Evolutionary conservation across 2,329 filamentous ascomycete species (phyloP).

Genomic region (Verticillium nubilum): DNA sequence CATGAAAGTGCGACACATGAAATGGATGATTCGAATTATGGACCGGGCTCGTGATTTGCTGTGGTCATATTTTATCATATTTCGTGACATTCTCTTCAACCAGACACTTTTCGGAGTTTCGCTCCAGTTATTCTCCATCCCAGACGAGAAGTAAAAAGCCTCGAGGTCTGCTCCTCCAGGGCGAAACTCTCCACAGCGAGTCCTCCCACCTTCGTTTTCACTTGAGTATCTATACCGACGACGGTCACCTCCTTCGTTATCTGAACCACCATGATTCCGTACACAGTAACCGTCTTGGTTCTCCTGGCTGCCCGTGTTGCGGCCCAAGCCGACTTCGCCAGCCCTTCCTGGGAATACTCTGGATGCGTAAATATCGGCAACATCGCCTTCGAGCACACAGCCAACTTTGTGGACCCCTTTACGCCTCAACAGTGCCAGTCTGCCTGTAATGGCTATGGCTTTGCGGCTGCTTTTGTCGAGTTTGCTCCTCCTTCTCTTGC

Average conservation of each 20-base stretch:
- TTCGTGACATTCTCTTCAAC: background rate
- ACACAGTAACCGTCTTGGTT: background rate
- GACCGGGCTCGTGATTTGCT: background rate
- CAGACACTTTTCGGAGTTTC: background rate
- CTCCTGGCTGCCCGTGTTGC: slow-evolving; percentile 4
- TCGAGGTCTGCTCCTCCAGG: background rate
- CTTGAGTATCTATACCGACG: background rate
- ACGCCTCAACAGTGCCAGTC: slow-evolving; percentile 10
- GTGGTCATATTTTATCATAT: background rate
- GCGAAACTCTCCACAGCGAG: background rate
- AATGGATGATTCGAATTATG: no score
- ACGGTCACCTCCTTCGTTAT: background rate
- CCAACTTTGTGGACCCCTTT: slow-evolving; percentile 4
- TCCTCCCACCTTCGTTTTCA: background rate
- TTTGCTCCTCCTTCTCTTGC: background rate
- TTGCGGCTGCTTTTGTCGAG: slow-evolving; percentile 7
- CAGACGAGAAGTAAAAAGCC: background rate
- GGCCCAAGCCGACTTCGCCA: slow-evolving; percentile 4
- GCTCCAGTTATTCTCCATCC: background rate
- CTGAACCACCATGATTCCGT: background rate
- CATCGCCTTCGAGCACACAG: slow-evolving; percentile 4
- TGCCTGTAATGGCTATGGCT: slow-evolving; percentile 6
- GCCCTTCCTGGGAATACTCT: slow-evolving; percentile 7
- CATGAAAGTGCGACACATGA: background rate
- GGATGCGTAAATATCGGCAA: slow-evolving; percentile 7